These are phyloP conservation scores for Annona cherimola DNA, from an alignment of 164 flowering plant genomes.

Conservation along the genomic window DNA sequence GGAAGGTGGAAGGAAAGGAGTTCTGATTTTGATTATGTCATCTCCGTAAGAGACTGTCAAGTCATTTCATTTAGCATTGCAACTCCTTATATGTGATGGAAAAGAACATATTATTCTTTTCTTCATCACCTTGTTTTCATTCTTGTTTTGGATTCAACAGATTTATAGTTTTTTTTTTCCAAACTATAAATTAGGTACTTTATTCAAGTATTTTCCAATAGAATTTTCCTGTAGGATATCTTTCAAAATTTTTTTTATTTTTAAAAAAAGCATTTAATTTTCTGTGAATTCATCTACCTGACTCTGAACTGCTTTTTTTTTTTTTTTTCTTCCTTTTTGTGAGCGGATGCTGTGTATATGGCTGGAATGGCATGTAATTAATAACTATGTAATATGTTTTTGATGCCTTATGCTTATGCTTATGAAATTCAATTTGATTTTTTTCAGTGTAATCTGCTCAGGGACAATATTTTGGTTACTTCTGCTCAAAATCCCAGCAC, in stretches of 20 bases:
- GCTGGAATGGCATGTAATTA: neutral
- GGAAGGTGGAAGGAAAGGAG: neutral
- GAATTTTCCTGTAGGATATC: neutral
- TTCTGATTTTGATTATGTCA: no score
- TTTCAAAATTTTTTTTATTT: neutral
- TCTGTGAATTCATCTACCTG: neutral
- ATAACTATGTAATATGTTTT: neutral
- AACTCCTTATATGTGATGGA: no score
- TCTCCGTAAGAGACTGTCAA: no score
- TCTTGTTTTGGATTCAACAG: neutral
- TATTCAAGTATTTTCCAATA: neutral
- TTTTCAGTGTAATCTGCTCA: conserved; percentile 74
- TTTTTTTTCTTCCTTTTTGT: neutral
- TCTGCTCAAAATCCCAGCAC: neutral
- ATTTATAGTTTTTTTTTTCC: neutral
- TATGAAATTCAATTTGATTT: conserved; percentile 73
- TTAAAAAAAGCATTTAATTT: no score
- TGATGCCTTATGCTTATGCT: conserved; percentile 22
- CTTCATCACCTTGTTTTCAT: neutral
- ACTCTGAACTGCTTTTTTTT: neutral
- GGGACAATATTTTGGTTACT: conserved; percentile 56
- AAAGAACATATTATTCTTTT: no score
- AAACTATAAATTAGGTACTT: neutral
- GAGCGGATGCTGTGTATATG: neutral
- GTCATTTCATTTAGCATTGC: no score